Evolutionary conservation across 495 filamentous ascomycete genomes (phyloP).

Genomic region (Aspergillus bertholletiae): DNA sequence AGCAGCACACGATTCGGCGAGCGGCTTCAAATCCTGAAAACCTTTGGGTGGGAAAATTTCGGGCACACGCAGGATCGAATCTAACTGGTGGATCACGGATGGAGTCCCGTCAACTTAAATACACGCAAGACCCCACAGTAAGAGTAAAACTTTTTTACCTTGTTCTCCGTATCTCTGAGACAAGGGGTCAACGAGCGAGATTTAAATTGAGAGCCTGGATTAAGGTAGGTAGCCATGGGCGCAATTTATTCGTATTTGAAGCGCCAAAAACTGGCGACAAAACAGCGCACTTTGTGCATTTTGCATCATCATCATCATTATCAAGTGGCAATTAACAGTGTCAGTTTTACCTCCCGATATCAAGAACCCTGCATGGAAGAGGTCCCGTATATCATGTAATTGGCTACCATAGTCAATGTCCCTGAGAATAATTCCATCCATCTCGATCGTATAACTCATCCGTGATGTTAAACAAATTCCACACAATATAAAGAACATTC

Average conservation of each 20-base stretch:
- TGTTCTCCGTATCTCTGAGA: background rate
- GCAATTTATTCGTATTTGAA: no score
- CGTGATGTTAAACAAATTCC: background rate
- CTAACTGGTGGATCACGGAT: background rate
- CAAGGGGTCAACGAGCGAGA: background rate
- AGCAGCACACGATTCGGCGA: background rate
- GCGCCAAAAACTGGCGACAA: background rate
- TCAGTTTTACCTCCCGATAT: no score
- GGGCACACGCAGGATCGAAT: background rate
- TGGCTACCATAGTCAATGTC: no score
- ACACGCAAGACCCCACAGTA: background rate
- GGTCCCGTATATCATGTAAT: no score
- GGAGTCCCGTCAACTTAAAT: slow-evolving; percentile 4
- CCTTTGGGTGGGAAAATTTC: slow-evolving; percentile 4
- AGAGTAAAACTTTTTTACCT: background rate
- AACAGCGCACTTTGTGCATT: no score
- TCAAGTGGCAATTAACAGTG: no score
- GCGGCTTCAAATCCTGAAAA: background rate
- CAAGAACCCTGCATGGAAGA: no score
- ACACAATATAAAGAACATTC: no score
- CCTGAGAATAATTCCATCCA: no score
- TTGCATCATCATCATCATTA: no score
- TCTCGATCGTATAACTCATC: background rate
- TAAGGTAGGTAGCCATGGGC: no score
- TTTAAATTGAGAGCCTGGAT: background rate